Evolutionary conservation across 1,139 yeast species (phyloP), one percentile per base, ranked within the genome.

Genomic region (Hyphopichia pseudoburtonii): DNA sequence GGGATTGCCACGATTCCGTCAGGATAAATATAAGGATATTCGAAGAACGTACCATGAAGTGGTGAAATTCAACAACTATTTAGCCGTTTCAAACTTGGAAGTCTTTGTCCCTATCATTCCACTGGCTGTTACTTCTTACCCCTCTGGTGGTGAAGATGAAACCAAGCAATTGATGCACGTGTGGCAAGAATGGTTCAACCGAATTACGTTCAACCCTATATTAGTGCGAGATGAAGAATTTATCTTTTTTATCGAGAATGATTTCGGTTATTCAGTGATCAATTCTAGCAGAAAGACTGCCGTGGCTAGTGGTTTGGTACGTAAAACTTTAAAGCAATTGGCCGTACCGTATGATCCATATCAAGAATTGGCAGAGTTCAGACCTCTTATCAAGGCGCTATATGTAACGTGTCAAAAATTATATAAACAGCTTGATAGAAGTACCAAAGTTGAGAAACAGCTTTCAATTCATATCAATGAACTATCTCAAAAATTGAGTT

Each of bases 51-150:
- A 78, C 52, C 75, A 75, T 42, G 99, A 92, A 57, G 72, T 89
- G 46, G 77, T 76, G 31, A 78, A 80, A 48, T 79, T 94, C 52
- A 87, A 86, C 63, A 82, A 80, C 50, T 92, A 85, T 55, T 68
- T 90, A 47, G 78, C 81, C 41, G 79, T 83, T 17, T 86, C 95
- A 28, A 85, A 88, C 50, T 82, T 94, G 24, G 98, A 92, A 59
- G 90, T 94, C 43, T 89, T 92, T 62, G 92, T 94, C 4, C 97
- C 98, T 0, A 82, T 94, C 2, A 67, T 92, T 28, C 97, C 97
- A 0, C 69, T 73, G 28, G 70, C 92, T 1, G 70, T 67, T 5
- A 85, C 96, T 0, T 76, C 92, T 12, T 90, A 82, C 51, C 95
- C 96, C 5, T 67, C 80, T 11, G 88, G 87, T 37, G 87, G 92